phyloP scores from a whole-genome alignment of 441 rosid species.

The Populus hybrid region DNA sequence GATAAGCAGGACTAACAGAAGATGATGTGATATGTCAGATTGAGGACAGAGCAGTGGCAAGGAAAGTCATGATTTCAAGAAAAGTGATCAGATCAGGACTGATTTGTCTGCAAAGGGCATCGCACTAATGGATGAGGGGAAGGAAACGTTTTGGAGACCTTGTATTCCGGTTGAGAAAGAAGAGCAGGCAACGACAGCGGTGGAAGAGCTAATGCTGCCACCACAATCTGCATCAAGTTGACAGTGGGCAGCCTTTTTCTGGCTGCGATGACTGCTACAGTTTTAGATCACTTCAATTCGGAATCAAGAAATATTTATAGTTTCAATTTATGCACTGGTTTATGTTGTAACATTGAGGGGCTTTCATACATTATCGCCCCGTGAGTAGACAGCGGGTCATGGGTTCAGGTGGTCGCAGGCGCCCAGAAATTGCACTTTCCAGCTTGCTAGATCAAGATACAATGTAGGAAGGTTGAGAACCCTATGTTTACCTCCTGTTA shows the following conservation, averaged over 20 bases:
- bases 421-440: too few species aligned
- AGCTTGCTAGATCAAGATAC: too few species aligned
- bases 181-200: slow-evolving; percentile 15
- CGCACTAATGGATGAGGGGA: slow-evolving; percentile 75
- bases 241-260: not conserved
- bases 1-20: slow-evolving; percentile 43
- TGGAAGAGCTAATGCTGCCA: slow-evolving; percentile 12
- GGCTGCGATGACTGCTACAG: not conserved
- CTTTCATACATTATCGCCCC: not conserved
- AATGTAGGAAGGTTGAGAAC: too few species aligned
- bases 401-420: too few species aligned
- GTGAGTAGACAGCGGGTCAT: too few species aligned
- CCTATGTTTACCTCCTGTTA: too few species aligned
- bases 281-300: not conserved
- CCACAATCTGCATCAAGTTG: slow-evolving; percentile 12
- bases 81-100: slow-evolving; percentile 68
- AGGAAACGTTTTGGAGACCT: slow-evolving; percentile 79
- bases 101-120: slow-evolving; percentile 58
- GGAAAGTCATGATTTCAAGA: slow-evolving; percentile 67
- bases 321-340: not conserved
- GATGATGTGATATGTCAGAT: slow-evolving; percentile 43
- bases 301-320: not conserved
- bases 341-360: slow-evolving; percentile 3
- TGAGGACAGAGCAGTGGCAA: slow-evolving; percentile 55
- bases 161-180: slow-evolving; percentile 47